Evolutionary conservation across 1,284 basidiomycete genomes (phyloP).

Genomic region (Phylloporus sp.): DNA sequence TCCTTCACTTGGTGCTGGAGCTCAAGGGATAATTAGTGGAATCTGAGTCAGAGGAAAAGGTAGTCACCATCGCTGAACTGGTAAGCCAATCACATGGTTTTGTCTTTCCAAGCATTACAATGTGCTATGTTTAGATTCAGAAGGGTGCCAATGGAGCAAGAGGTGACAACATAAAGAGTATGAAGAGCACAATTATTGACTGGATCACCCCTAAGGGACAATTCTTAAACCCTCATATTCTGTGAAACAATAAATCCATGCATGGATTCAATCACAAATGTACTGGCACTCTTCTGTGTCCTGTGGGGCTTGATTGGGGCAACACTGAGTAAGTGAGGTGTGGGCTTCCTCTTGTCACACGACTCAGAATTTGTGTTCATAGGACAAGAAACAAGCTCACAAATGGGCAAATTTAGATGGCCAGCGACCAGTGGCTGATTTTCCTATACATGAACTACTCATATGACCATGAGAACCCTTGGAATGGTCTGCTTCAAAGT

Average conservation of each 20-base stretch:
- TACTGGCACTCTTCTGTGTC: background rate
- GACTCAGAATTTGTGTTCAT: background rate
- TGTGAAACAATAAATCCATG: background rate
- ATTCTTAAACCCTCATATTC: background rate
- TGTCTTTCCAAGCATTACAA: background rate
- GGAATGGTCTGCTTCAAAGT: background rate
- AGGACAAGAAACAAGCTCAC: background rate
- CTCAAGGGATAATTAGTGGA: background rate
- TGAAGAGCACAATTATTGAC: too few relatives aligned
- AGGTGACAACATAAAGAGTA: too few relatives aligned
- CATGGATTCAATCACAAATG: background rate
- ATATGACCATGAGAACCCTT: background rate
- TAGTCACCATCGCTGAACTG: background rate
- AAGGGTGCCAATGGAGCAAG: too few relatives aligned
- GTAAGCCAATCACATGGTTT: background rate
- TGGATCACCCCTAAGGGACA: background rate
- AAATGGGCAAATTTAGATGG: too few relatives aligned
- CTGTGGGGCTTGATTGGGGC: too few relatives aligned
- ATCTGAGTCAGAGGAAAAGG: background rate
- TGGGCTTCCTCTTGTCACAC: background rate
- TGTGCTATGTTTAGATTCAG: too few relatives aligned
- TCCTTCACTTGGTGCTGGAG: background rate
- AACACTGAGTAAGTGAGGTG: too few relatives aligned
- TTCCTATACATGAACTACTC: too few relatives aligned
- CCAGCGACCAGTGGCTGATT: background rate